Evolutionary conservation across 345 rosid genomes (phyloP).

Genomic region (Isatis tinctoria): DNA sequence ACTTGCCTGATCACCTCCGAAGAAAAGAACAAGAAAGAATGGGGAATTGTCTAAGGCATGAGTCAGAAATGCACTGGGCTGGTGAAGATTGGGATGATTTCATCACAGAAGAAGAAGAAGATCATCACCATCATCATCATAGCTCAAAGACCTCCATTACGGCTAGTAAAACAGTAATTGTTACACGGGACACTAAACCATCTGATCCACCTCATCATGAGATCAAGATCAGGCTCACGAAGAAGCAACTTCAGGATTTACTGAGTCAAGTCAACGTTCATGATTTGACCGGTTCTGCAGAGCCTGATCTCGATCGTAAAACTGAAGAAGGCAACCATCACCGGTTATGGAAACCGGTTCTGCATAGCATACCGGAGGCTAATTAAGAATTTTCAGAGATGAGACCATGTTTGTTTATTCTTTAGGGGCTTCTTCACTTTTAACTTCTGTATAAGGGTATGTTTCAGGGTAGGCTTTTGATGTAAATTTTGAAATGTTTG

Average conservation of each 20-base stretch:
- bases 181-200: background rate
- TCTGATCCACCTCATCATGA: conserved; percentile 29
- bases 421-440: background rate
- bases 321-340: conserved; percentile 17
- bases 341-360: conserved; percentile 58
- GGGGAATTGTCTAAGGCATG: conserved; percentile 37
- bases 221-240: conserved; percentile 71
- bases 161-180: background rate
- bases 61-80: conserved; percentile 36
- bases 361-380: conserved; percentile 76
- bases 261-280: conserved; percentile 38
- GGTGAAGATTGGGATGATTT: conserved; percentile 38
- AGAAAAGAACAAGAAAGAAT: background rate
- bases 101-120: background rate
- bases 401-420: conserved; percentile 16
- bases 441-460: background rate
- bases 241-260: conserved; percentile 60
- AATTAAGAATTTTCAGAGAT: conserved; percentile 13
- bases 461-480: background rate
- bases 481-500: background rate
- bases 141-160: background rate
- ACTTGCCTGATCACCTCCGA: background rate
- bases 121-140: background rate
- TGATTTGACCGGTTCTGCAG: conserved; percentile 33
- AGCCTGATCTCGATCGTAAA: conserved; percentile 3